Evolutionary conservation across 1,284 basidiomycete genomes (phyloP).

Genomic region (Cryptococcus maquisensis): DNA sequence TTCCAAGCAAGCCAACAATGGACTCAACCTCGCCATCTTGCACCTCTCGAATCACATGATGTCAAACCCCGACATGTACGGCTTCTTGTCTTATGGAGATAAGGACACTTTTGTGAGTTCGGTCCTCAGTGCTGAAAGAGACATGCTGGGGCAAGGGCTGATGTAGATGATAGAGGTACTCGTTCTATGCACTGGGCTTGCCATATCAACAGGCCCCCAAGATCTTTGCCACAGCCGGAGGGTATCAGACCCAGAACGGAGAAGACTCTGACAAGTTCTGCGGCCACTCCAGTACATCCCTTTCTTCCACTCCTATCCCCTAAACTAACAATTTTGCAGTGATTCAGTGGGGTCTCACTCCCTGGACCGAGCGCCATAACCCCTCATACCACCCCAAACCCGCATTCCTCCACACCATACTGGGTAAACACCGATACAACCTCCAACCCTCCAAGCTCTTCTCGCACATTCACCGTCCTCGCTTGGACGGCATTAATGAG

Average conservation of each 20-base stretch:
- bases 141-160: no score
- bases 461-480: slow-evolving; percentile 37
- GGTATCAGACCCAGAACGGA: slow-evolving; percentile 35
- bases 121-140: no score
- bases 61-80: slow-evolving; percentile 48
- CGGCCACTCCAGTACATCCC: slow-evolving; percentile 36
- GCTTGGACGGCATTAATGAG: slow-evolving; percentile 41
- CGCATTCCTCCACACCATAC: slow-evolving; percentile 51
- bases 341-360: slow-evolving; percentile 46
- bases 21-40: slow-evolving; percentile 51
- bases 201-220: slow-evolving; percentile 48
- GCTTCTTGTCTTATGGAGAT: slow-evolving; percentile 49
- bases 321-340: slow-evolving; percentile 7
- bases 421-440: slow-evolving; percentile 47
- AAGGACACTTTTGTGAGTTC: slow-evolving; percentile 45
- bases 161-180: slow-evolving; percentile 36
- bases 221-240: slow-evolving; percentile 44
- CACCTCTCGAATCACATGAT: slow-evolving; percentile 51
- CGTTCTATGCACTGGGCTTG: slow-evolving; percentile 50
- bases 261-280: slow-evolving; percentile 38
- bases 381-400: slow-evolving; percentile 44
- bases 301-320: not conserved
- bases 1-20: slow-evolving; percentile 51
- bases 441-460: slow-evolving; percentile 45
- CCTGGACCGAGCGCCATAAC: slow-evolving; percentile 34